Evolutionary conservation across 2,329 filamentous ascomycete species (phyloP), one percentile per base, ranked within the genome.

Genomic region (Blastomyces parvus): DNA sequence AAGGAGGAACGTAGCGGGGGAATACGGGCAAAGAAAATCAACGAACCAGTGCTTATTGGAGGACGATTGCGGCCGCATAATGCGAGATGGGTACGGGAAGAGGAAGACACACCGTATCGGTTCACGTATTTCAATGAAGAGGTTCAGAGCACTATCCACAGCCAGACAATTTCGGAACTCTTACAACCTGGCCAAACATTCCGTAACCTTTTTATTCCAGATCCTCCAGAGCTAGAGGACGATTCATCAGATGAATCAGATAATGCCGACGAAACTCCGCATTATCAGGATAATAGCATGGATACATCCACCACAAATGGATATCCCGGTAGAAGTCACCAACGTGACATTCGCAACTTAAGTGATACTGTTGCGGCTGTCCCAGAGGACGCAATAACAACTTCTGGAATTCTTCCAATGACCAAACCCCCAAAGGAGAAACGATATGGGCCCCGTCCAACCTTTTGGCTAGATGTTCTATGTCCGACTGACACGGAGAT

Each of bases 121-220:
- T 99, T 97, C 74, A 97, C 94, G 0, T 99, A 99, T 75, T 99
- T 99, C 82, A 97, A 97, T 74, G 94, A 97, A 73, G 91, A 96
- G 66, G 91, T 97, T 63, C 88, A 91, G 70, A 95, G 90, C 74
- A 99, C 94, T 0, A 95, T 99, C 66, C 94, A 99, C 75, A 94
- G 91, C 65, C 90, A 96, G 75, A 94, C 89, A 0, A 96, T 99
- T 63, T 96, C 91, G 2, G 94, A 97, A 73, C 83, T 99, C 25
- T 84, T 95, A 9, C 91, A 96, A 68, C 87, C 90, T 0, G 94
- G 91, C 6, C 84, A 87, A 65, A 89, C 84, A 53, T 99, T 99
- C 74, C 83, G 83, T 64, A 90, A 96, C 69, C 83, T 99, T 0
- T 99, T 99, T 72, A 84, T 96, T 27, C 94, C 94, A 0, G 91